phyloP scores from a whole-genome alignment of 495 filamentous ascomycete species.

The Talaromyces trachyspermus region DNA sequence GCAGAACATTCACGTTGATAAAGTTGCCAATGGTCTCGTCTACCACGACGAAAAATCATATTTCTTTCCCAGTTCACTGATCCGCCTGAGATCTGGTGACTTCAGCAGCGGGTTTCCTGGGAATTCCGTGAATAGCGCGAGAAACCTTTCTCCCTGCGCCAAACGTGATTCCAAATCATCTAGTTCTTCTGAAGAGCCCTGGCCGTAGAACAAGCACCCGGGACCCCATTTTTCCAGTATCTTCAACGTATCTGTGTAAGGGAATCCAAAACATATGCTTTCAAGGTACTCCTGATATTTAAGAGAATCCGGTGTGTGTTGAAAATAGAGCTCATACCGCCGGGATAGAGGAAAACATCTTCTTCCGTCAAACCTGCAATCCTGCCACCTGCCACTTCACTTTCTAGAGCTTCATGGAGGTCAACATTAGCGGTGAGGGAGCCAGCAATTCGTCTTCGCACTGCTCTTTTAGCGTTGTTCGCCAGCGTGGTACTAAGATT shows the following conservation, averaged over 20 bases:
- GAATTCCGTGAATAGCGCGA: slow-evolving; percentile 89
- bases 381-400: slow-evolving; percentile 37
- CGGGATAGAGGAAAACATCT: slow-evolving; percentile 82
- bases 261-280: slow-evolving; percentile 57
- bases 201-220: slow-evolving; percentile 84
- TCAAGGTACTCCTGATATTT: slow-evolving; percentile 33
- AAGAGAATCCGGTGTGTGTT: slow-evolving; percentile 71
- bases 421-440: slow-evolving; percentile 69
- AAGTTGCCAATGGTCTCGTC: slow-evolving; percentile 98
- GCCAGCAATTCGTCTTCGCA: slow-evolving; percentile 81
- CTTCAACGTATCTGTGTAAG: slow-evolving; percentile 94
- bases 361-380: slow-evolving; percentile 71
- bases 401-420: slow-evolving; percentile 52
- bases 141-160: slow-evolving; percentile 63
- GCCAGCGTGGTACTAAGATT: slow-evolving; percentile 77
- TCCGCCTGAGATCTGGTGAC: slow-evolving; percentile 74
- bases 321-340: slow-evolving; percentile 93
- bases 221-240: slow-evolving; percentile 91
- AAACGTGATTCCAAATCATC: slow-evolving; percentile 77
- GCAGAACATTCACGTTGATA: slow-evolving; percentile 87
- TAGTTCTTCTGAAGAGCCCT: slow-evolving; percentile 71
- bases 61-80: slow-evolving; percentile 68
- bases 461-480: slow-evolving; percentile 74
- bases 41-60: slow-evolving; percentile 87
- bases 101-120: slow-evolving; percentile 86